These are phyloP conservation scores for Cordia subcordata DNA, from an alignment of 257 asterid genomes.

Conservation along the genomic window DNA sequence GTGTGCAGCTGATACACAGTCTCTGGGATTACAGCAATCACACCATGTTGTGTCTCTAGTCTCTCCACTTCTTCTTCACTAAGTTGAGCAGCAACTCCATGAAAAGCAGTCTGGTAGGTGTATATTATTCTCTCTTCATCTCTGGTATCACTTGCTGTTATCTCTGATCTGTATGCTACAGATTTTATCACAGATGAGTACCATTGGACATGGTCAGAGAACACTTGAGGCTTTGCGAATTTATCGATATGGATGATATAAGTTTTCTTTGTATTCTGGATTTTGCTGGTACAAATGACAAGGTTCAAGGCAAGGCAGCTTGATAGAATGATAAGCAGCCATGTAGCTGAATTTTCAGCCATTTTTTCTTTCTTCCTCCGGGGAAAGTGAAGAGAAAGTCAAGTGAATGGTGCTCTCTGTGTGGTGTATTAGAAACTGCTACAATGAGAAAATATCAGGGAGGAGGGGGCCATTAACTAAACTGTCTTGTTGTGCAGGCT, in stretches of 20 bases:
- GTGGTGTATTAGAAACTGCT: constrained; percentile 3
- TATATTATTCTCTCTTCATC: constrained; percentile 51
- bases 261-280: constrained; percentile 33
- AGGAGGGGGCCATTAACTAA: constrained; percentile 2
- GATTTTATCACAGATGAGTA: constrained; percentile 61
- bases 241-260: constrained; percentile 67
- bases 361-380: constrained; percentile 21
- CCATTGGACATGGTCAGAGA: constrained; percentile 62
- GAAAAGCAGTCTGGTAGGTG: constrained; percentile 68
- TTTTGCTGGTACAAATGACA: background rate
- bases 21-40: constrained; percentile 59
- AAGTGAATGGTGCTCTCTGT: background rate
- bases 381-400: background rate
- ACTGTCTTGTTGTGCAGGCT: constrained; percentile 31
- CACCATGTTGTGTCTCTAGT: constrained; percentile 36
- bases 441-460: constrained; percentile 12
- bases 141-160: background rate
- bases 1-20: constrained; percentile 69
- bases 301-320: constrained; percentile 10
- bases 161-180: constrained; percentile 13
- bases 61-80: constrained; percentile 42
- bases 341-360: constrained; percentile 32
- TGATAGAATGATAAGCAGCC: constrained; percentile 29
- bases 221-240: constrained; percentile 61
- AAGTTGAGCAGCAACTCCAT: constrained; percentile 79